Evolutionary conservation across 2,329 filamentous ascomycete species (phyloP).

Genomic region (Thielaviopsis populi): DNA sequence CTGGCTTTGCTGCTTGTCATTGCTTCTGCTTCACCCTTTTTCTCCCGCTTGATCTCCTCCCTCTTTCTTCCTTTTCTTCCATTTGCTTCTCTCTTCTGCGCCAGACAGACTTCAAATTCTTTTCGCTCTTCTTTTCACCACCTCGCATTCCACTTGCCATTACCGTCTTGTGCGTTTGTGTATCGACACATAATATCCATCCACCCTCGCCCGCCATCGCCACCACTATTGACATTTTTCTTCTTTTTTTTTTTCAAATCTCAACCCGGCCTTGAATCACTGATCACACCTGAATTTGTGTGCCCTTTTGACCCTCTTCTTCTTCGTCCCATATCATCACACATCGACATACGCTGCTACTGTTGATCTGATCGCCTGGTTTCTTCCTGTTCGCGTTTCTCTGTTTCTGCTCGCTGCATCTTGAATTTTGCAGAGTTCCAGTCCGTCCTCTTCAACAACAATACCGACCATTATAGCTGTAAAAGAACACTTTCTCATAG

Average conservation of each 20-base stretch:
- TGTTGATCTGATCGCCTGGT: neutral
- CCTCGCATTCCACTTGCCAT: neutral
- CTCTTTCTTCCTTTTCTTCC: neutral
- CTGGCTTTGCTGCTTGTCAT: neutral
- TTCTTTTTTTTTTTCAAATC: neutral
- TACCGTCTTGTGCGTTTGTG: neutral
- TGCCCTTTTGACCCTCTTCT: neutral
- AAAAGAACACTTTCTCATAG: neutral
- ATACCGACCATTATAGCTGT: too few species aligned
- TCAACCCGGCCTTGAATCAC: neutral
- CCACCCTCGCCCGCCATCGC: neutral
- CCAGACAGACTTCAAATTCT: neutral
- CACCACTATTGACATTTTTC: neutral
- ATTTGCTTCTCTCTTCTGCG: neutral
- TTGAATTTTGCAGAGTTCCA: neutral
- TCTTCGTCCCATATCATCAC: neutral
- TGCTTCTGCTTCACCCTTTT: neutral
- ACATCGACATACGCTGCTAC: neutral
- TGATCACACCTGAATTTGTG: neutral
- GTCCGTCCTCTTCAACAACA: neutral
- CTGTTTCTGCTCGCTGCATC: neutral
- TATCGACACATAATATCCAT: neutral
- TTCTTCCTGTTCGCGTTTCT: neutral
- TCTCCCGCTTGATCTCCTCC: neutral
- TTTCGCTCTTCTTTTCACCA: neutral